These are phyloP conservation scores for Botrytis hyacinthi DNA, from an alignment of 2,329 filamentous ascomycete genomes.

Conservation along the genomic window DNA sequence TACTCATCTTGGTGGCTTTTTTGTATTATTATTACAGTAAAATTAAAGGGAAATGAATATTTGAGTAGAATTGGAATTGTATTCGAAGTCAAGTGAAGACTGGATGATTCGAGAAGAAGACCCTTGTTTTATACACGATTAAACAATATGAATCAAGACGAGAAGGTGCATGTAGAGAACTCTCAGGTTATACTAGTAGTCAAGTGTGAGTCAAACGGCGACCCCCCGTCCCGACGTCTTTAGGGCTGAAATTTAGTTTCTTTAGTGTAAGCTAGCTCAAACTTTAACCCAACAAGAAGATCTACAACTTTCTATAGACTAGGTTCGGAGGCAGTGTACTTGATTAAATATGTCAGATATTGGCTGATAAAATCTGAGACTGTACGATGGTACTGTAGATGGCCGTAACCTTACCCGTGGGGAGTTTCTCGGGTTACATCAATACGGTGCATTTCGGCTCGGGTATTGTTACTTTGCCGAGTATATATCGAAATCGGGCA, in stretches of 20 bases:
- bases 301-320: background rate
- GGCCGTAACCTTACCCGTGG: background rate
- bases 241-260: background rate
- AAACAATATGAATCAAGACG: accelerated
- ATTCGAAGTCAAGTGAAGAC: background rate
- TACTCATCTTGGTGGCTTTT: background rate
- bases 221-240: background rate
- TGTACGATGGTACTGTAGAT: background rate
- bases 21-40: background rate
- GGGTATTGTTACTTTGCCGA: background rate
- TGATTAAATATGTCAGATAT: background rate
- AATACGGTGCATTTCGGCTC: background rate
- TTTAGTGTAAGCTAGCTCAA: background rate
- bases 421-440: background rate
- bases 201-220: background rate
- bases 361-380: background rate
- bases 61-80: background rate
- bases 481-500: background rate
- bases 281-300: background rate
- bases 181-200: background rate
- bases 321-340: too few relatives aligned
- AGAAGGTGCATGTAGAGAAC: background rate
- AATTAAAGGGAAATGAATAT: background rate
- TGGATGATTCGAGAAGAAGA: background rate
- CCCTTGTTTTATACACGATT: background rate